Evolutionary conservation across 768 basidiomycete genomes (phyloP), one percentile per base, ranked within the genome.

Genomic region (Leucosporidium yakuticum): DNA sequence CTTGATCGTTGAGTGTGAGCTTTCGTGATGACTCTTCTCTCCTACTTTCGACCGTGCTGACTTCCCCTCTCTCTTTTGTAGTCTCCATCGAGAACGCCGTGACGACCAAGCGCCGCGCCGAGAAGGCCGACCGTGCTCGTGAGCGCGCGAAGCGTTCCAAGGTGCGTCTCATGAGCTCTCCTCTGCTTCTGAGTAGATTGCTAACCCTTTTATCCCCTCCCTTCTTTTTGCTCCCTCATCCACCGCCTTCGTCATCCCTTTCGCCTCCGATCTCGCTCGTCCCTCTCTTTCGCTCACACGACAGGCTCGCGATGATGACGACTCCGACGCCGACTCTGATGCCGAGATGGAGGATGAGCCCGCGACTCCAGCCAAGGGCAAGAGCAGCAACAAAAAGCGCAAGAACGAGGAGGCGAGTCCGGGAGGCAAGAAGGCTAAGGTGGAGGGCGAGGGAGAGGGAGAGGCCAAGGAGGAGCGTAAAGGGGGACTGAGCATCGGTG

Each of bases 61-160:
- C 36, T 1, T 21, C 20, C 17, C 17, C 5, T 21, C n/a, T 25
- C 8, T 1, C 17, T 8, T 6, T 20, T n/a, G 20, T 64, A 68
- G 74, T 76, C 63, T 72, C 65, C 21, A 76, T 73, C 34, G 69
- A 64, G 62, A 70, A 72, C 54, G 64, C 62, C 31, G 70, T 68
- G 17, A 74, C 69, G 21, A 73, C 69, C 34, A 68, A 69, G 63
- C 69, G 68, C 12, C 65, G 72, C 25, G 69, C 69, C 11, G 72
- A 73, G 65, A 73, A 73, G 61, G 72, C 60, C 6, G 65, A 73
- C 4, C 68, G 64, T 4, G 66, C 62, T 1, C 53, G 70, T 4
- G 62, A 65, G 49, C 64, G 59, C 57, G 68, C 69, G 14, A 44
- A 54, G 15, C 64, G 66, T 2, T 48, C 59, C 9, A 70, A 70